These are phyloP conservation scores for Cladophialophora carrionii DNA, from an alignment of 2,329 filamentous ascomycete genomes.

Conservation along the genomic window DNA sequence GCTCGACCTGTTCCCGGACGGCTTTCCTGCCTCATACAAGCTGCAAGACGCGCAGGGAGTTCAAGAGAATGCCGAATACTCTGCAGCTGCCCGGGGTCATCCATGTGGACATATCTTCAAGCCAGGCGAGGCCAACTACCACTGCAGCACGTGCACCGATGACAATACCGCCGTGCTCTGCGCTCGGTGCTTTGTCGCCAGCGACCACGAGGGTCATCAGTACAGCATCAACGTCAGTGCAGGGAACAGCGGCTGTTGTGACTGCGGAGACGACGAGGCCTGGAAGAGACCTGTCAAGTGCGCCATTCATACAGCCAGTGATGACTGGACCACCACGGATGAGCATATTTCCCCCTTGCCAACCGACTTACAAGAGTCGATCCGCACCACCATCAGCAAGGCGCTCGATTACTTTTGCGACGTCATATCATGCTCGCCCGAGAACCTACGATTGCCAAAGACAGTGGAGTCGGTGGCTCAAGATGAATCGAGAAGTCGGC, in stretches of 20 bases:
- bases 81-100: conserved; percentile 85
- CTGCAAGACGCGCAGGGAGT: conserved; percentile 86
- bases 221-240: conserved; percentile 85
- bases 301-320: conserved; percentile 80
- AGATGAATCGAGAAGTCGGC: conserved; percentile 78
- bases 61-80: conserved; percentile 93
- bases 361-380: conserved; percentile 72
- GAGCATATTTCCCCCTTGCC: conserved; percentile 62
- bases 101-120: conserved; percentile 98
- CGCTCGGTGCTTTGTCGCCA: conserved; percentile 90
- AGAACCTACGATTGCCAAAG: conserved; percentile 86
- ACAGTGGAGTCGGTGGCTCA: conserved; percentile 76
- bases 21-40: conserved; percentile 70
- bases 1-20: conserved; percentile 78
- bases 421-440: conserved; percentile 95
- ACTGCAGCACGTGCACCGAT: conserved; percentile 88
- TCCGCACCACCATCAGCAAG: conserved; percentile 82
- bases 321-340: conserved; percentile 58
- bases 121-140: conserved; percentile 87
- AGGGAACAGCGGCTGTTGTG: conserved; percentile 93
- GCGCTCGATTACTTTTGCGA: conserved; percentile 95
- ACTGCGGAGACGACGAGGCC: conserved; percentile 93
- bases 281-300: conserved; percentile 88
- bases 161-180: conserved; percentile 97
- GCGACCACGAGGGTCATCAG: conserved; percentile 90